Conservation (phyloP, 1,284 basidiomycete species). For the Apiotrichum gamsii region DNA sequence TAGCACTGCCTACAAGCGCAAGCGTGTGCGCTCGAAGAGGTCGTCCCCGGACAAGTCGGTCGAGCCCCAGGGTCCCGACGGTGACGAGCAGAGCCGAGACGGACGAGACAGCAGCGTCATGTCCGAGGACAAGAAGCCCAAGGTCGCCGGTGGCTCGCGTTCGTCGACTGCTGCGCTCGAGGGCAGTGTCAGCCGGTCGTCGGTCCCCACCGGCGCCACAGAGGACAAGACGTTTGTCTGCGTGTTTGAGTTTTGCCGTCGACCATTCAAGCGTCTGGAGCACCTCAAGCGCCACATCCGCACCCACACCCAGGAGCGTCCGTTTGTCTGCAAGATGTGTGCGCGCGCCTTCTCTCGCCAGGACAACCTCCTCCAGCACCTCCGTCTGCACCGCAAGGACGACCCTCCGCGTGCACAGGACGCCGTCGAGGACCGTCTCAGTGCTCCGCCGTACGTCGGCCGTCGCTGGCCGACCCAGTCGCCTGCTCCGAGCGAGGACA, state of each 20-base stretch:
- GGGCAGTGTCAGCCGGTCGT: background rate
- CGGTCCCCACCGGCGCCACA: slow-evolving; percentile 11
- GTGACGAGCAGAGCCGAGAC: slow-evolving; percentile 4
- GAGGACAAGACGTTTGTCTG: slow-evolving; percentile 21
- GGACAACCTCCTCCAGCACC: slow-evolving; percentile 77
- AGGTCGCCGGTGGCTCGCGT: background rate
- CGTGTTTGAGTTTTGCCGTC: slow-evolving; percentile 53
- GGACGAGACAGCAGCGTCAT: slow-evolving; percentile 1
- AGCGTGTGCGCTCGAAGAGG: slow-evolving; percentile 13
- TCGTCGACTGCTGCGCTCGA: slow-evolving; percentile 8
- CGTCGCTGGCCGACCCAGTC: slow-evolving; percentile 13
- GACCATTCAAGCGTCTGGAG: slow-evolving; percentile 81
- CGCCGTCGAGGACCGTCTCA: slow-evolving; percentile 13
- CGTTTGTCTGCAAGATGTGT: slow-evolving; percentile 67
- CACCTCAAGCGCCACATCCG: slow-evolving; percentile 78
- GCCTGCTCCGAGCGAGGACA: slow-evolving; percentile 11
- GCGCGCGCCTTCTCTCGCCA: slow-evolving; percentile 72
- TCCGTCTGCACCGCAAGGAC: slow-evolving; percentile 60
- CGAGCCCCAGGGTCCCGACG: slow-evolving; percentile 10
- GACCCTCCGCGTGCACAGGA: slow-evolving; percentile 20
- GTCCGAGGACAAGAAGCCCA: slow-evolving; percentile 10
- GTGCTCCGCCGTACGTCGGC: slow-evolving; percentile 13
- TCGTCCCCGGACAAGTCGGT: slow-evolving; percentile 15
- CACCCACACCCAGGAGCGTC: slow-evolving; percentile 82
- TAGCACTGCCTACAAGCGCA: slow-evolving; percentile 20